These are phyloP conservation scores for Pseudozyma sp. DNA, from an alignment of 1,284 basidiomycete species.

Conservation along the genomic window DNA sequence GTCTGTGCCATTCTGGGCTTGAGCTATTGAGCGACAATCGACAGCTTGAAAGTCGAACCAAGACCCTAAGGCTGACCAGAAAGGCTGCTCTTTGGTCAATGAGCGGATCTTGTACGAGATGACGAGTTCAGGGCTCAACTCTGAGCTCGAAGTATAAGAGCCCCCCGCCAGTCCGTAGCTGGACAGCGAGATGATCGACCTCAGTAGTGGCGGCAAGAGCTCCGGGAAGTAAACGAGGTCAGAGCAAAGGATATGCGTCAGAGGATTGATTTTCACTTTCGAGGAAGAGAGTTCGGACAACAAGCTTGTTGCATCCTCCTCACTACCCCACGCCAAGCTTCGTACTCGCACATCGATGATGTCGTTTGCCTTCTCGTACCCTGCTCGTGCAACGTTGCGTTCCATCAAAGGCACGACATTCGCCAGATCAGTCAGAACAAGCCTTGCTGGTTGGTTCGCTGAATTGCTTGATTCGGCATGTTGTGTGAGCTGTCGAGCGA, in stretches of 20 bases:
- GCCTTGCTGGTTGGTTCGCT: neutral
- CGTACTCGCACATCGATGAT: conserved; percentile 36
- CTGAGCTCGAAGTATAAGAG: neutral
- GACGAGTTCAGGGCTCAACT: conserved; percentile 47
- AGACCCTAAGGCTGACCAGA: conserved; percentile 83
- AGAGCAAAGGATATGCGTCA: conserved; percentile 65
- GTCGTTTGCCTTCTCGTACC: conserved; percentile 10
- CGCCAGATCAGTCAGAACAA: conserved; percentile 64
- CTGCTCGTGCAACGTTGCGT: conserved; percentile 53
- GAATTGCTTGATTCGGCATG: conserved; percentile 1
- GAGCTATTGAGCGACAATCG: conserved; percentile 27
- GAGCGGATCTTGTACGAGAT: conserved; percentile 79
- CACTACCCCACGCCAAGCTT: conserved; percentile 60
- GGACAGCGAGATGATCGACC: conserved; percentile 59
- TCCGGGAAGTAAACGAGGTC: conserved; percentile 68
- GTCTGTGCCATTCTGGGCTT: neutral
- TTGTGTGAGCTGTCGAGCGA: conserved; percentile 46
- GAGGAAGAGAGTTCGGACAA: conserved; percentile 12
- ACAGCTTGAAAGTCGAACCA: conserved; percentile 83
- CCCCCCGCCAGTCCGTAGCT: neutral
- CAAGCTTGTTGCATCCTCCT: conserved; percentile 27
- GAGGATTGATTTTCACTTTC: conserved; percentile 2
- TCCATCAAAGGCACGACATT: conserved; percentile 63
- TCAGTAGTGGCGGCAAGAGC: conserved; percentile 62
- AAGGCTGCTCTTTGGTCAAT: conserved; percentile 79